These are phyloP conservation scores for Brettanomyces anomalus DNA, from an alignment of 805 yeast species.

Conservation along the genomic window DNA sequence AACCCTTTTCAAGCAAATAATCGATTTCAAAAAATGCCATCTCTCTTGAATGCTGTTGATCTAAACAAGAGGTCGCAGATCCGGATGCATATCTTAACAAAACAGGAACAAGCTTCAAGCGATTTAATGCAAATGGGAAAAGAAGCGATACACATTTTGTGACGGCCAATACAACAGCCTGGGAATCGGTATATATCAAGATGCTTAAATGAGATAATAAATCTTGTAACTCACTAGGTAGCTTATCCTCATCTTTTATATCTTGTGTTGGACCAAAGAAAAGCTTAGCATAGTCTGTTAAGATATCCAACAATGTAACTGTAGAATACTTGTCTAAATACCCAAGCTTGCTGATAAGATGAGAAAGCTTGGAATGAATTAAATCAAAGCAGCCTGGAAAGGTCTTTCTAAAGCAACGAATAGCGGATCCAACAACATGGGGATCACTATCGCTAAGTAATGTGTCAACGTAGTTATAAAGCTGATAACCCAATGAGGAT, in stretches of 20 bases:
- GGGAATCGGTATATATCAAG: slow-evolving; percentile 43
- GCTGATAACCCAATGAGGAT: slow-evolving; percentile 36
- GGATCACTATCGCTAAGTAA: slow-evolving; percentile 60
- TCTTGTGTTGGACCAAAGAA: slow-evolving; percentile 34
- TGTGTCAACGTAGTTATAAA: slow-evolving; percentile 38
- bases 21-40: slow-evolving; percentile 12
- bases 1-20: slow-evolving; percentile 21
- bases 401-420: slow-evolving; percentile 45
- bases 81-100: slow-evolving; percentile 27
- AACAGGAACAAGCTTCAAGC: slow-evolving; percentile 39
- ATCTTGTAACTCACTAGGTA: slow-evolving; percentile 44
- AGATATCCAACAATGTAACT: slow-evolving; percentile 44
- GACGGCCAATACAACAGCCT: slow-evolving; percentile 53
- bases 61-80: background rate
- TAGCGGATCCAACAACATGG: slow-evolving; percentile 60
- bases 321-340: slow-evolving; percentile 73
- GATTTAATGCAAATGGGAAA: slow-evolving; percentile 47
- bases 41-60: background rate
- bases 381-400: slow-evolving; percentile 52
- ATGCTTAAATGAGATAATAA: slow-evolving; percentile 26
- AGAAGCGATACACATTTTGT: slow-evolving; percentile 48
- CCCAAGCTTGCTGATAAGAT: slow-evolving; percentile 26
- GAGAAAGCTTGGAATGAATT: slow-evolving; percentile 63
- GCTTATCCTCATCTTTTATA: background rate
- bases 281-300: slow-evolving; percentile 56